Percentiles rank a stretch among this genome's conserved stretches.
These are phyloP conservation scores for Neurospora sp. DNA, from an alignment of 495 filamentous ascomycete species.

Conservation along the genomic window DNA sequence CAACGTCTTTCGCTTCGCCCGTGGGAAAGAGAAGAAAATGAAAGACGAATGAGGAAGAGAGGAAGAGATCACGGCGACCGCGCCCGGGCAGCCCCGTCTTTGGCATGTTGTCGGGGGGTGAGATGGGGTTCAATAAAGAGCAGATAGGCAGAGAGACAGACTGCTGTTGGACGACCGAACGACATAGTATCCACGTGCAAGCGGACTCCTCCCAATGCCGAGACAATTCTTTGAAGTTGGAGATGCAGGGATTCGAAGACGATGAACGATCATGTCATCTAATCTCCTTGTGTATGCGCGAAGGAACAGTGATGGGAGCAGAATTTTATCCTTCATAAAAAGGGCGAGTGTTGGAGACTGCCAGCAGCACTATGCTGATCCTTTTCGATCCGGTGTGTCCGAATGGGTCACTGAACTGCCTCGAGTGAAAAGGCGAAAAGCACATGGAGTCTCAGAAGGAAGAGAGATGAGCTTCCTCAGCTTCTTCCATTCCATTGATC, in stretches of 20 bases:
- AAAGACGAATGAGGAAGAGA: background rate
- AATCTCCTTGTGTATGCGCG: background rate
- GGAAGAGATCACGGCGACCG: background rate
- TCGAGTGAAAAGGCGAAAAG: background rate
- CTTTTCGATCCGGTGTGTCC: background rate
- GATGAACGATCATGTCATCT: background rate
- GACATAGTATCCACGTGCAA: background rate
- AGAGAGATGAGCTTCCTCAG: background rate
- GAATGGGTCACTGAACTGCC: background rate
- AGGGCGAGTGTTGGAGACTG: background rate
- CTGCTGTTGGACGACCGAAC: background rate
- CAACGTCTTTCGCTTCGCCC: background rate
- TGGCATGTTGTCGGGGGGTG: background rate
- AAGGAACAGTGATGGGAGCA: background rate
- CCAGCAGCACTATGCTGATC: background rate
- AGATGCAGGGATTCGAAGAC: background rate
- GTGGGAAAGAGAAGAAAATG: background rate
- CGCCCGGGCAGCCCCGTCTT: background rate
- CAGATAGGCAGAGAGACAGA: background rate
- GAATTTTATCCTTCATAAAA: background rate
- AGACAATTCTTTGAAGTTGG: background rate
- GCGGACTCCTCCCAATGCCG: background rate
- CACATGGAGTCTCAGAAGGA: background rate
- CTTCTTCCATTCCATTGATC: background rate
- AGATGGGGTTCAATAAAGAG: background rate